phyloP scores from a whole-genome alignment of 2,329 filamentous ascomycete species.

The Cylindrodendrum hubeiense region DNA sequence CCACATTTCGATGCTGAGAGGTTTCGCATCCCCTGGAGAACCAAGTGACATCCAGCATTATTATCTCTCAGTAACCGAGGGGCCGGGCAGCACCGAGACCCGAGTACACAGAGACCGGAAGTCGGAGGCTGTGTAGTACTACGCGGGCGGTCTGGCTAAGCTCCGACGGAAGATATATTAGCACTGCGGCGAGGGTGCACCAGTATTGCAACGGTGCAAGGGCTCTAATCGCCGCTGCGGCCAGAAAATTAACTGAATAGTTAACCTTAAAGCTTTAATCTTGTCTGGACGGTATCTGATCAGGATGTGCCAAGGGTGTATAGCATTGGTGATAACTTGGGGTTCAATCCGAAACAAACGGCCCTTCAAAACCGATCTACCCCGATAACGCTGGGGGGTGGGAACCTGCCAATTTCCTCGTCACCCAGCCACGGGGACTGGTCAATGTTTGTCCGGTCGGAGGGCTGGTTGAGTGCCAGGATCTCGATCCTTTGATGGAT shows the following conservation, averaged over 20 bases:
- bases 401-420: neutral
- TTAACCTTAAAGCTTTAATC: slow-evolving; percentile 5
- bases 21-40: neutral
- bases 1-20: neutral
- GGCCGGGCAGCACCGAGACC: neutral
- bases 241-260: neutral
- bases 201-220: neutral
- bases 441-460: no score
- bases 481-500: neutral
- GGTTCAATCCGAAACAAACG: neutral
- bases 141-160: no score
- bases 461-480: neutral
- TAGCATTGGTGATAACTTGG: no score
- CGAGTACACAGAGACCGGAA: neutral
- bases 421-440: neutral
- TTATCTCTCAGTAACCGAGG: neutral
- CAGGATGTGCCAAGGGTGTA: no score
- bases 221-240: neutral
- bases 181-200: neutral
- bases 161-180: no score
- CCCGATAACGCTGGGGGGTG: slow-evolving; percentile 1
- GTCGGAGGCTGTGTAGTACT: neutral
- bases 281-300: neutral
- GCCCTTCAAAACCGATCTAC: neutral
- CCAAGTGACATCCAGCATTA: neutral